Conservation (phyloP, 176 grass and related monocot species). For the Tillandsia leiboldiana region DNA sequence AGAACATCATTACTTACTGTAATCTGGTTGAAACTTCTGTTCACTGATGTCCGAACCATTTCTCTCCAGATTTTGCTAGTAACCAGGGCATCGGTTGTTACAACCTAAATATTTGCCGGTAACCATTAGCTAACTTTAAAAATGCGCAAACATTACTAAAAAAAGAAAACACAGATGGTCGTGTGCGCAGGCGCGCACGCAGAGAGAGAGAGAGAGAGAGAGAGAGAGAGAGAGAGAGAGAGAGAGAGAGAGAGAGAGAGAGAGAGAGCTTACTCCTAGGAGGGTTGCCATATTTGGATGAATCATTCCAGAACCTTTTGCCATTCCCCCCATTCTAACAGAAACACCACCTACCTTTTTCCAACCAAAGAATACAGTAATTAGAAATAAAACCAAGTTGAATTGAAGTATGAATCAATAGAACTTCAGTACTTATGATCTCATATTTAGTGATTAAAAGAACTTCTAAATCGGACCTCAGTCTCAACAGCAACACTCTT, state of each 20-base stretch:
- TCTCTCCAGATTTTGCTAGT: slow-evolving; percentile 68
- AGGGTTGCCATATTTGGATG: slow-evolving; percentile 99
- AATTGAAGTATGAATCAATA: not conserved
- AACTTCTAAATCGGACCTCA: slow-evolving; percentile 39
- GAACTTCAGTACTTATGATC: not conserved
- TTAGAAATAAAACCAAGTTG: slow-evolving; percentile 11
- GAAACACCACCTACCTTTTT: slow-evolving; percentile 77
- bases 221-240: slow-evolving; percentile 5
- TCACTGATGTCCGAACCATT: slow-evolving; percentile 68
- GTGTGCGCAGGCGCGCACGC: not conserved
- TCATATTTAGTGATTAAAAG: not conserved
- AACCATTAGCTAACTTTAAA: slow-evolving; percentile 5
- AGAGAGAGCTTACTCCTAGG: slow-evolving; percentile 59
- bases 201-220: not conserved
- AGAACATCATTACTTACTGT: slow-evolving; percentile 40
- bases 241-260: slow-evolving; percentile 1
- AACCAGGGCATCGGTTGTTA: slow-evolving; percentile 88
- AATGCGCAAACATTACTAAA: not conserved
- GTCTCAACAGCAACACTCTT: slow-evolving; percentile 89
- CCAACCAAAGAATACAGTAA: slow-evolving; percentile 20
- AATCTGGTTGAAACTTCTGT: slow-evolving; percentile 99
- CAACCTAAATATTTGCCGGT: slow-evolving; percentile 50
- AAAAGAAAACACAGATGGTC: not conserved
- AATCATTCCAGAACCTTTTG: slow-evolving; percentile 99
- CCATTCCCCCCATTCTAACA: slow-evolving; percentile 90